Evolutionary conservation across 1,139 yeast species (phyloP), one percentile per base, ranked within the genome.

Genomic region (Meyerozyma guilliermondii): DNA sequence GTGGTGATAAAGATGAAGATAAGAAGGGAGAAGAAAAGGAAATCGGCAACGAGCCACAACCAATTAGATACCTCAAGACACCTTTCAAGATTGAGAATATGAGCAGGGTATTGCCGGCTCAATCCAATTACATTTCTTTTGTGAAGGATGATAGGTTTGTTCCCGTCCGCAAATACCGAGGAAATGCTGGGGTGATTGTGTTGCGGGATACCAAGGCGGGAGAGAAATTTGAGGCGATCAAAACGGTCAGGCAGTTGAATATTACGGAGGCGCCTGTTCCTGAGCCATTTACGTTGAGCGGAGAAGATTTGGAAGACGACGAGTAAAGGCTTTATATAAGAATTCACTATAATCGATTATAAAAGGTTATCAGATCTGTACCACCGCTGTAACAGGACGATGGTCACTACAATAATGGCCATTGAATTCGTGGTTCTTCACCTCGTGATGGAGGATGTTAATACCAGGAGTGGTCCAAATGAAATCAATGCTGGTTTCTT

Each of bases 21-120:
- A 24, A 28, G 35, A 59, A 62, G 42, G 71, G 67, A 41, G 67
- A 67, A 42, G 63, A 65, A 48, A 55, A 35, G 56, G 63, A 42
- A 46, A 53, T 39, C 31, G 47, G 28, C 37, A 54, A 48, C 38
- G 71, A 67, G 43, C 67, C 63, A 4, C 57, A 58, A 9, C 51
- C 56, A 13, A 56, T 69, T 36, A 71, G 75, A 46, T 76, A 78
- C 57, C 63, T 75, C 43, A 75, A 80, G 58, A 77, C 74, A 31
- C 83, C 87, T 38, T 88, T 78, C 66, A 79, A 78, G 59, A 72
- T 91, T 45, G 76, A 76, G 38, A 92, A 92, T 62, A 73, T 91
- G 76, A 77, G 94, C 13, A 80, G 99, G 56, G 96, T 92, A 2
- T 72, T 94, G 47, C 98, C 98, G n/a, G 78, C 83, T 37, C 98